phyloP scores from a whole-genome alignment of 495 filamentous ascomycete species.

The Penicillium lagena region DNA sequence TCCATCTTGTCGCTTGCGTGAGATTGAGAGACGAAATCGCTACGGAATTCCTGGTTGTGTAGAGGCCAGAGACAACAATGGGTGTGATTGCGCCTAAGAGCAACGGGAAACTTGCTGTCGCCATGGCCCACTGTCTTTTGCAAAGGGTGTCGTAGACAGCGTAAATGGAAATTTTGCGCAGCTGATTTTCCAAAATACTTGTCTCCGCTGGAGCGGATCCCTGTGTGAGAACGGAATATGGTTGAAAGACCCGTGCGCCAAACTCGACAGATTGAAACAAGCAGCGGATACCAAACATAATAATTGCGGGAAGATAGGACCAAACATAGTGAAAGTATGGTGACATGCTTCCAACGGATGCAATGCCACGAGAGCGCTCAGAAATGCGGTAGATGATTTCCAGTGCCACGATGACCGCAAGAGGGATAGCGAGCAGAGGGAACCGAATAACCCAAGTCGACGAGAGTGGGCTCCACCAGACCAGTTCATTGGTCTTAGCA shows the following conservation, averaged over 20 bases:
- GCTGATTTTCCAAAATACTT: constrained; percentile 9
- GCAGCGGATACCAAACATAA: constrained; percentile 10
- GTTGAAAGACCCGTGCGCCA: constrained; percentile 1
- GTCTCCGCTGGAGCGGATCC: constrained; percentile 1
- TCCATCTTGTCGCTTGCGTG: background rate
- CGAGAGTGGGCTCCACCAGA: constrained; percentile 7
- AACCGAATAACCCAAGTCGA: background rate
- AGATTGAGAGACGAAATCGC: background rate
- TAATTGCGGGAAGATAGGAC: constrained; percentile 14
- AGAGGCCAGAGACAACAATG: constrained; percentile 9
- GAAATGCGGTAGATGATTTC: constrained; percentile 8
- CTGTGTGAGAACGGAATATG: constrained; percentile 4
- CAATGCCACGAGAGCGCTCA: background rate
- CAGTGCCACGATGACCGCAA: constrained; percentile 5
- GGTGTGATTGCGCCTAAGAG: constrained; percentile 2
- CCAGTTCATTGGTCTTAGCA: no score
- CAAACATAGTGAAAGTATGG: constrained; percentile 10
- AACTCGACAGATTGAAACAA: constrained; percentile 3
- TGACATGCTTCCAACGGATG: background rate
- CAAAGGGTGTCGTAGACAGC: constrained; percentile 1
- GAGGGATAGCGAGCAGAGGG: constrained; percentile 2
- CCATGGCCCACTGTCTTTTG: constrained; percentile 3
- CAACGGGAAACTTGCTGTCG: constrained; percentile 5
- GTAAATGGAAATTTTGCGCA: constrained; percentile 3
- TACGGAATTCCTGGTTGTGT: background rate